Evolutionary conservation across 768 basidiomycete species (phyloP).

Genomic region (Suillus paluster): DNA sequence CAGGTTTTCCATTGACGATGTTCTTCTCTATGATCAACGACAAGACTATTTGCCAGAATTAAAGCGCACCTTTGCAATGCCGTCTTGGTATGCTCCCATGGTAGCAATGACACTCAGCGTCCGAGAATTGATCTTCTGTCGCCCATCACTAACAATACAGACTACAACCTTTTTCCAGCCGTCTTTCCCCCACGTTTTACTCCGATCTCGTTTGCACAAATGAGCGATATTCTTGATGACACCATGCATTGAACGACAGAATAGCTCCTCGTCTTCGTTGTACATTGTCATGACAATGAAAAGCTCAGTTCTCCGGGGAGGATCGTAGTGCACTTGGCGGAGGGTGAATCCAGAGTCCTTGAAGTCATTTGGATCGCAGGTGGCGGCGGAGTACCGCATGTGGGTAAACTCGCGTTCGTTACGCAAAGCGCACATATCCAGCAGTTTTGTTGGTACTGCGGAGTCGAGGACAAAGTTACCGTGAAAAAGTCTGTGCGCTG

Average conservation of each 20-base stretch:
- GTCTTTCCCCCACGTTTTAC: conserved; percentile 96
- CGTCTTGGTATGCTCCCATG: conserved; percentile 95
- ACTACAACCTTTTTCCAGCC: conserved; percentile 99
- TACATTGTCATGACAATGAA: conserved; percentile 99
- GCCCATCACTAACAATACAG: conserved; percentile 88
- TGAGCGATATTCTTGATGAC: conserved; percentile 94
- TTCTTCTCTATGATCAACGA: conserved; percentile 44
- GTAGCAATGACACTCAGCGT: conserved; percentile 88
- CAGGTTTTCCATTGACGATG: conserved; percentile 79
- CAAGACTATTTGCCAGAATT: neutral
- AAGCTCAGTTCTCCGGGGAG: conserved; percentile 87
- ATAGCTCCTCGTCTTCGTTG: conserved; percentile 90
- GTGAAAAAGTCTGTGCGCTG: conserved; percentile 66
- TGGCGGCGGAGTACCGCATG: conserved; percentile 96
- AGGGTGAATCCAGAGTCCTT: conserved; percentile 81
- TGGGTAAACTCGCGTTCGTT: conserved; percentile 91
- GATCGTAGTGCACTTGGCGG: conserved; percentile 90
- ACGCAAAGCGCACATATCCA: conserved; percentile 77
- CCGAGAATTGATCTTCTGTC: conserved; percentile 82
- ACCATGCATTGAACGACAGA: conserved; percentile 93
- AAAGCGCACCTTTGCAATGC: conserved; percentile 75
- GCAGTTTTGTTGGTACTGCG: conserved; percentile 87
- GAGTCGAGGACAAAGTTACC: conserved; percentile 94
- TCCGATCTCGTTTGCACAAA: conserved; percentile 81
- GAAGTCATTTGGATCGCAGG: conserved; percentile 96